phyloP scores from a whole-genome alignment of 2,329 filamentous ascomycete genomes.

The Alternaria panax region DNA sequence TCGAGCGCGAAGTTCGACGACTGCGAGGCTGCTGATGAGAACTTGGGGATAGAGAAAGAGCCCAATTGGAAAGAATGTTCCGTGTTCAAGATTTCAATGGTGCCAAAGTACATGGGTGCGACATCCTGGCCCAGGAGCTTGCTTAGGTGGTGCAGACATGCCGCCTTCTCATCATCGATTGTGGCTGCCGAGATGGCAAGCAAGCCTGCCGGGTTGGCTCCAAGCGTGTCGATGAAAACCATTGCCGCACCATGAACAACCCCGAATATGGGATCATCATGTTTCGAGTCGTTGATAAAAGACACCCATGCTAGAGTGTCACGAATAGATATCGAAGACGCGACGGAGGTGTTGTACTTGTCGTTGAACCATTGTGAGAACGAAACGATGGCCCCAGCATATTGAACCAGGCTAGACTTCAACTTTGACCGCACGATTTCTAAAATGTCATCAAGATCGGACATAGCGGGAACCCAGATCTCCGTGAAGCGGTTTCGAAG shows the following conservation, averaged over 20 bases:
- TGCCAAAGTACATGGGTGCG: conserved; percentile 68
- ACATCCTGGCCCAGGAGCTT: conserved; percentile 72
- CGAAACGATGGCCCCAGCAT: conserved; percentile 75
- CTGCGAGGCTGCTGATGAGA: conserved; percentile 52
- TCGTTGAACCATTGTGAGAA: conserved; percentile 95
- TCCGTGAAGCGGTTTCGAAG: conserved; percentile 97
- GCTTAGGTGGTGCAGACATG: conserved; percentile 76
- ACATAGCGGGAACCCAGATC: conserved; percentile 94
- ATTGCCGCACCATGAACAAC: conserved; percentile 89
- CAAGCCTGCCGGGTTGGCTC: conserved; percentile 90
- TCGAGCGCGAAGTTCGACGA: conserved; percentile 77
- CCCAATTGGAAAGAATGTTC: conserved; percentile 71
- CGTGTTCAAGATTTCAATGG: conserved; percentile 65
- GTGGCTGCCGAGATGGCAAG: conserved; percentile 74
- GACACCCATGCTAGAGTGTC: conserved; percentile 93
- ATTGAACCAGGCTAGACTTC: conserved; percentile 58
- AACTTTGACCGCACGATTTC: conserved; percentile 87
- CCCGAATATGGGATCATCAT: conserved; percentile 58
- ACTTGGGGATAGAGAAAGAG: conserved; percentile 71
- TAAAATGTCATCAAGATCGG: conserved; percentile 82
- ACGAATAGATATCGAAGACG: conserved; percentile 84
- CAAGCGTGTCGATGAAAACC: conserved; percentile 94
- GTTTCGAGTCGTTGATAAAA: conserved; percentile 77
- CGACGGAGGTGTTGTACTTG: conserved; percentile 76
- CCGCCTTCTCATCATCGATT: conserved; percentile 73